These are phyloP conservation scores for Clarkia xantiana DNA, from an alignment of 345 rosid genomes.

Conservation along the genomic window DNA sequence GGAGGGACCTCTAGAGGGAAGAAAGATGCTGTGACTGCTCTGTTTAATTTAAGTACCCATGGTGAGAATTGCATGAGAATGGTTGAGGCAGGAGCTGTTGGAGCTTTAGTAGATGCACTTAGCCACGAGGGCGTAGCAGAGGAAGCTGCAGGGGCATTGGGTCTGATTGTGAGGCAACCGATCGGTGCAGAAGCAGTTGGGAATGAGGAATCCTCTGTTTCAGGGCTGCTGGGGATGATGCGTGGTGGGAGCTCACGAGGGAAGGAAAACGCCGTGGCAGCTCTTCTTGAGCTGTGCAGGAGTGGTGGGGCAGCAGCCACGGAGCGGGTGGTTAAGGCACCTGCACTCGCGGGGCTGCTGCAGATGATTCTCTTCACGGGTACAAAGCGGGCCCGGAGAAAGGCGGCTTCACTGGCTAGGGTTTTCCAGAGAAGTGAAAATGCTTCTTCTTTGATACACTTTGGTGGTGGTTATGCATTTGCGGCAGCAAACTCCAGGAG, in stretches of 20 bases:
- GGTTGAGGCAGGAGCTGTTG: constrained; percentile 68
- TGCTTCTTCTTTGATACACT: constrained; percentile 25
- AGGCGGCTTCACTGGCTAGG: constrained; percentile 86
- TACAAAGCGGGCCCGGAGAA: constrained; percentile 87
- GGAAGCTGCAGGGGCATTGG: constrained; percentile 88
- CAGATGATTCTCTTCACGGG: constrained; percentile 73
- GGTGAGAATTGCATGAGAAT: constrained; percentile 59
- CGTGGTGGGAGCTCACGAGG: constrained; percentile 83
- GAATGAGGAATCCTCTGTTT: constrained; percentile 53
- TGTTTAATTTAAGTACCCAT: constrained; percentile 78
- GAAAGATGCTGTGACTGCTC: constrained; percentile 90
- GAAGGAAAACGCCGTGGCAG: constrained; percentile 90
- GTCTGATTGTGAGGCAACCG: constrained; percentile 69
- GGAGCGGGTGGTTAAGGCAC: constrained; percentile 62
- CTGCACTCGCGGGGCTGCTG: constrained; percentile 65
- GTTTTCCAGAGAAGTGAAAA: constrained; percentile 73
- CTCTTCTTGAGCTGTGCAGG: constrained; percentile 79
- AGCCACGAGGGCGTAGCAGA: constrained; percentile 67
- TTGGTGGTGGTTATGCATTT: constrained; percentile 55
- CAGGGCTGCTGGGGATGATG: constrained; percentile 71
- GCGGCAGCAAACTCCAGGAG: constrained; percentile 39
- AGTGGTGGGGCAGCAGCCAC: constrained; percentile 62
- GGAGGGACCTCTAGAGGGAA: constrained; percentile 72
- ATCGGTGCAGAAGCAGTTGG: constrained; percentile 67
- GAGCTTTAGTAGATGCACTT: constrained; percentile 59